These are phyloP conservation scores for Aspergillus nanangensis DNA, from an alignment of 495 filamentous ascomycete species.

Conservation along the genomic window DNA sequence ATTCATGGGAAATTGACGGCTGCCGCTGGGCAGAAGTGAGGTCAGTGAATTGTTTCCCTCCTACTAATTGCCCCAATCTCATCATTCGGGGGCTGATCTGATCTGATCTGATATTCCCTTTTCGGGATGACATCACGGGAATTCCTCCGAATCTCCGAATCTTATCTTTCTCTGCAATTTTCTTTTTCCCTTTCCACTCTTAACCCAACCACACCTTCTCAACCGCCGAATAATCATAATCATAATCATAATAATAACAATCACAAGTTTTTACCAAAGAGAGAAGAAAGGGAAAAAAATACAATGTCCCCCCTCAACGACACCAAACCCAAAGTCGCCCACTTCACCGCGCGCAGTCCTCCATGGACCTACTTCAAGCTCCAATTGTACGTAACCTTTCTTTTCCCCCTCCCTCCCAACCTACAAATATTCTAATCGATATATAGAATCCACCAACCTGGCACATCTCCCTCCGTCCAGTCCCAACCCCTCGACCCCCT, in stretches of 20 bases:
- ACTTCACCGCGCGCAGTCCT: constrained; percentile 44
- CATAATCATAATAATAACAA: not conserved
- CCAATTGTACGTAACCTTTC: constrained; percentile 28
- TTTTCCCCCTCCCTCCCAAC: not conserved
- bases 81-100: no score
- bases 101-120: not conserved
- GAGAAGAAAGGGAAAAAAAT: constrained; percentile 28
- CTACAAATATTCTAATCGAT: constrained; percentile 3
- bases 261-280: constrained; percentile 1
- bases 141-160: constrained; percentile 3
- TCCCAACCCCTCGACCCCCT: constrained; percentile 59
- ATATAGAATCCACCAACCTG: constrained; percentile 30
- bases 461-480: constrained; percentile 13
- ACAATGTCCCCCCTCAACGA: constrained; percentile 7
- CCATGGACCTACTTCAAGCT: constrained; percentile 48
- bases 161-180: constrained; percentile 7
- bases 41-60: no score
- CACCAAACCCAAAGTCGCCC: constrained; percentile 14
- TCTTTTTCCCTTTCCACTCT: not conserved
- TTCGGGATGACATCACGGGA: constrained; percentile 18
- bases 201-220: not conserved
- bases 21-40: constrained; percentile 8
- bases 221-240: not conserved
- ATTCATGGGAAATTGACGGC: constrained; percentile 10
- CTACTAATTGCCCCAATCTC: not conserved